Conservation (phyloP, 345 rosid species). For the Diplotaxis tenuifolia region DNA sequence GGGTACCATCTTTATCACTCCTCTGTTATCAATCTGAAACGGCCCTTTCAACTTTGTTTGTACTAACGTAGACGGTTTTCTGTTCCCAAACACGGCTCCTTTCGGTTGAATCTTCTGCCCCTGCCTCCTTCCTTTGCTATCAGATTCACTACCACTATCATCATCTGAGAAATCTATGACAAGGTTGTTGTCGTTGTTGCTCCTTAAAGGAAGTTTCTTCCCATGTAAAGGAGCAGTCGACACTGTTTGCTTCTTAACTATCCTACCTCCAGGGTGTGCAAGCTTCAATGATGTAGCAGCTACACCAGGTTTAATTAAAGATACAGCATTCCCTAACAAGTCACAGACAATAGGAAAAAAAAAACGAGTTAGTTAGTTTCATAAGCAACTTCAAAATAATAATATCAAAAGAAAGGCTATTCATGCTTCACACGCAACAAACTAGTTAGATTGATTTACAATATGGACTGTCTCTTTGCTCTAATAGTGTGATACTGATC, state of each 20-base stretch:
- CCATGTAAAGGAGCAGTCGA: slow-evolving; percentile 42
- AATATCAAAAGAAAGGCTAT: not conserved
- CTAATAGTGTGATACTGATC: not conserved
- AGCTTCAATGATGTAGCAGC: slow-evolving; percentile 25
- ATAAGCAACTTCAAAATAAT: not conserved
- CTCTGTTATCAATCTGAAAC: slow-evolving; percentile 39
- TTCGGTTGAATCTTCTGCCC: slow-evolving; percentile 38
- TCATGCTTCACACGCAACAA: slow-evolving; percentile 16
- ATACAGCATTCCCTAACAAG: slow-evolving; percentile 45
- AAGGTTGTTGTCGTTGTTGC: slow-evolving; percentile 52
- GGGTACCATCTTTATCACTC: slow-evolving; percentile 45
- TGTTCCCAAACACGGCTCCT: slow-evolving; percentile 31
- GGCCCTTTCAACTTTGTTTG: slow-evolving; percentile 37
- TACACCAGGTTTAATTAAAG: slow-evolving; percentile 35
- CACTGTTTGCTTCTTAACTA: slow-evolving; percentile 42
- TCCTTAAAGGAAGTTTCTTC: slow-evolving; percentile 42
- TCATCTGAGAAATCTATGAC: slow-evolving; percentile 89
- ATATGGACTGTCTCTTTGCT: not conserved
- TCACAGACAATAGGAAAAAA: not conserved
- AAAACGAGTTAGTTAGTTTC: not conserved
- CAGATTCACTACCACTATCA: slow-evolving; percentile 82
- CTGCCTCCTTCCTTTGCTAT: slow-evolving; percentile 37
- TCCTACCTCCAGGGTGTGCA: slow-evolving; percentile 42
- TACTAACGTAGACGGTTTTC: slow-evolving; percentile 36
- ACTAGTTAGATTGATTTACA: not conserved